Conservation (phyloP, 495 filamentous ascomycete species). For the Penicillium waksmanii region DNA sequence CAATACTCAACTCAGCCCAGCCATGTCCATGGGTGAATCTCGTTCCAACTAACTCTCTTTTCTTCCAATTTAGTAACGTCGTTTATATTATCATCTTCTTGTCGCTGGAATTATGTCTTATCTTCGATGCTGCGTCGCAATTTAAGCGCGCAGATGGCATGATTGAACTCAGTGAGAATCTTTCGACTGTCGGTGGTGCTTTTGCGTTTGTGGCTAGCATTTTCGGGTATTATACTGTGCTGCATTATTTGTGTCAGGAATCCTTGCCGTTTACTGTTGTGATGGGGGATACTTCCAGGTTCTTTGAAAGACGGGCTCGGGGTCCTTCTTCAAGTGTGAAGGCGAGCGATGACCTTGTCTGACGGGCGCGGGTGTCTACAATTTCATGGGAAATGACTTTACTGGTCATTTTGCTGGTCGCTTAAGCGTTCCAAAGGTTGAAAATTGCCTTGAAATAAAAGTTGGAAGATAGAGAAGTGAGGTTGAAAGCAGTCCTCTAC, state of each 20-base stretch:
- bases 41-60: not conserved
- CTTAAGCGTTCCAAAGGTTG: no score
- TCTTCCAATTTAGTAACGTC: conserved; percentile 11
- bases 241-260: conserved; percentile 4
- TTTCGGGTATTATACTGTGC: not conserved
- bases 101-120: conserved; percentile 22
- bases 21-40: not conserved
- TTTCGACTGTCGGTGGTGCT: not conserved
- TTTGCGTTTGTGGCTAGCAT: conserved; percentile 1
- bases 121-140: conserved; percentile 18
- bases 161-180: not conserved
- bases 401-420: no score
- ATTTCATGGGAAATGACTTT: no score
- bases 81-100: conserved; percentile 20
- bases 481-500: no score
- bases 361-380: not conserved
- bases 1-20: no score
- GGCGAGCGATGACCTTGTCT: not conserved
- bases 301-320: not conserved
- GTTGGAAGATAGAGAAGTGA: no score
- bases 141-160: not conserved
- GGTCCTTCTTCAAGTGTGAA: no score
- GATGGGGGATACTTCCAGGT: conserved; percentile 5
- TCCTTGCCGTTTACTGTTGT: not conserved
- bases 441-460: no score